Evolutionary conservation across 805 yeast genomes (phyloP).

Genomic region (Cyberlindnera mississippiensis): DNA sequence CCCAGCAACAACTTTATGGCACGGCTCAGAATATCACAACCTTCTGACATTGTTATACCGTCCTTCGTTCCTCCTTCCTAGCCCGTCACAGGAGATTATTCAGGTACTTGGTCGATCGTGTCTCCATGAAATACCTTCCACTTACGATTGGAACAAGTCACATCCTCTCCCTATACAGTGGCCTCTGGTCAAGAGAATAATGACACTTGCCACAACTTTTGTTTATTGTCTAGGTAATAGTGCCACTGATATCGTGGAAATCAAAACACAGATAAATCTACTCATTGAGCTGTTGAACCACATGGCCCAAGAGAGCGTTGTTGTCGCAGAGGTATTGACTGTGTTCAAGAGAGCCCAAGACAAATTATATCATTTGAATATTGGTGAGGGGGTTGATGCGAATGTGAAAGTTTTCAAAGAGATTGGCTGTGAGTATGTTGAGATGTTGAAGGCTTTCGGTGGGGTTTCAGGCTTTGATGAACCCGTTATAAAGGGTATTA

Average conservation of each 20-base stretch:
- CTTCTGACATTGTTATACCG: slow-evolving; percentile 43
- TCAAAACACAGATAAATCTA: too few species aligned
- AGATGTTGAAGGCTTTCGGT: too few species aligned
- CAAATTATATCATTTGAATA: too few species aligned
- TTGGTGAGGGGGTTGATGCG: too few species aligned
- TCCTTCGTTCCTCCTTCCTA: slow-evolving; percentile 46
- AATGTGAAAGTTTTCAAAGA: too few species aligned
- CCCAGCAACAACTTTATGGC: slow-evolving; percentile 29
- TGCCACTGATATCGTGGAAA: neutral
- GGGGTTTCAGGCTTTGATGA: too few species aligned
- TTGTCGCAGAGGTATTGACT: too few species aligned
- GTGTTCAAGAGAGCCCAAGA: too few species aligned
- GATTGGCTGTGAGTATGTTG: too few species aligned
- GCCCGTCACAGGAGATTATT: slow-evolving; percentile 37
- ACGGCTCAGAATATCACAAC: slow-evolving; percentile 41
- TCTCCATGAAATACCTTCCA: slow-evolving; percentile 41
- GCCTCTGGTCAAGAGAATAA: slow-evolving; percentile 44
- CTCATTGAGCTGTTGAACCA: too few species aligned
- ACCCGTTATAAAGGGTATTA: too few species aligned
- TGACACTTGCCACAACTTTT: slow-evolving; percentile 45
- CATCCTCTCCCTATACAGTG: slow-evolving; percentile 45
- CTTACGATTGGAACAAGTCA: slow-evolving; percentile 41
- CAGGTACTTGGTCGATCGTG: slow-evolving; percentile 43
- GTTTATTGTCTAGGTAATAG: slow-evolving; percentile 38
- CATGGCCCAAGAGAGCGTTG: too few species aligned